A percentile compares a stretch with the other conserved stretches of the same genome.
Evolutionary conservation across 768 basidiomycete species (phyloP).

Genomic region (Trametes cinnabarina): DNA sequence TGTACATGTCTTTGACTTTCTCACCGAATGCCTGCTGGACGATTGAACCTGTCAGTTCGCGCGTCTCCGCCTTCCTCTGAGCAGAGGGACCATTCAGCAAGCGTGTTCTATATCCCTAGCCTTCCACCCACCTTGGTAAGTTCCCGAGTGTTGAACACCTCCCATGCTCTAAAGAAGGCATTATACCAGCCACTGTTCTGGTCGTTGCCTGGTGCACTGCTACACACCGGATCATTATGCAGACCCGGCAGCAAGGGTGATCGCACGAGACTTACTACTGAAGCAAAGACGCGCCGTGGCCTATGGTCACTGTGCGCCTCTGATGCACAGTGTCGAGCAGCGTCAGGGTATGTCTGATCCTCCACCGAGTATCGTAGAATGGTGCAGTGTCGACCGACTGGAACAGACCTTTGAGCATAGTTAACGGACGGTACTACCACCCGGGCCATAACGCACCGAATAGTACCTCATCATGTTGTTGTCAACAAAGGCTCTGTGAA

Average conservation of each 20-base stretch:
- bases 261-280: not conserved
- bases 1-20: slow-evolving; percentile 8
- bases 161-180: not conserved
- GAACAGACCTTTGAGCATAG: too few relatives aligned
- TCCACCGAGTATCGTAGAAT: not conserved
- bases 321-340: not conserved
- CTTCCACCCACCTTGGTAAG: not conserved
- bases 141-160: not conserved
- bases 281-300: not conserved
- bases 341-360: not conserved
- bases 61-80: not conserved
- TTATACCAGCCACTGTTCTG: not conserved
- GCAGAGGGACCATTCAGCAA: not conserved
- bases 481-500: not conserved
- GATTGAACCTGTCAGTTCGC: not conserved
- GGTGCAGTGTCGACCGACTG: slow-evolving; percentile 1
- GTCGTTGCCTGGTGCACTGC: not conserved
- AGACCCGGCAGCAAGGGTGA: too few relatives aligned
- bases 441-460: not conserved
- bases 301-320: not conserved
- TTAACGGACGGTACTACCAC: not conserved
- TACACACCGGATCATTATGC: not conserved
- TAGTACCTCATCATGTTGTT: slow-evolving; percentile 3
- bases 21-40: slow-evolving; percentile 3
- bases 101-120: too few relatives aligned